Percentiles rank a stretch among this genome's conserved stretches.
Conservation (phyloP, 2,329 filamentous ascomycete species). For the Ceratocystis diversiconidia region DNA sequence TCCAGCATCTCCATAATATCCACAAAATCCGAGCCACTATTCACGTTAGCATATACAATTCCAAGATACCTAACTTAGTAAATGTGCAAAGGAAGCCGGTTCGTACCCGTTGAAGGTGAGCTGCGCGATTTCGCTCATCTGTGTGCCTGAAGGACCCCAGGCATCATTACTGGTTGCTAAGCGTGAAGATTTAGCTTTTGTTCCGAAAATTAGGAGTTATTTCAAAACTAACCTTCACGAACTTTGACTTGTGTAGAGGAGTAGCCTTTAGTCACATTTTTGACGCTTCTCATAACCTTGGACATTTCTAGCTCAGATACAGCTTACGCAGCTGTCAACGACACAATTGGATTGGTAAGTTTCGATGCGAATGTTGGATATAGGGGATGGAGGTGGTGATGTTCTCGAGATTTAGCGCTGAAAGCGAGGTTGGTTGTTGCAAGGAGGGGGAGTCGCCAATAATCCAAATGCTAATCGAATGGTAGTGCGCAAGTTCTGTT, state of each 20-base stretch:
- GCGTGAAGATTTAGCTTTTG: constrained; percentile 14
- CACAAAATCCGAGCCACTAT: constrained; percentile 88
- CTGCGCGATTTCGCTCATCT: constrained; percentile 97
- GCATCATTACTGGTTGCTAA: constrained; percentile 95
- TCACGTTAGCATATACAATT: background rate
- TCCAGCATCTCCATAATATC: constrained; percentile 99
- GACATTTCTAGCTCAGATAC: constrained; percentile 50
- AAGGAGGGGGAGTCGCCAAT: background rate
- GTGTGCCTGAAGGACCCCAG: constrained; percentile 93
- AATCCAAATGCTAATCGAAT: background rate
- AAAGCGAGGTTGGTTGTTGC: background rate
- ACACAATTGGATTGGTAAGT: background rate
- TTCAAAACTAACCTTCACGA: constrained; percentile 61
- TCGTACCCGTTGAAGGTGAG: constrained; percentile 94
- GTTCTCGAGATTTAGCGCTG: background rate
- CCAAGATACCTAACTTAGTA: background rate
- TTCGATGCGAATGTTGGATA: background rate
- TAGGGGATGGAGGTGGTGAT: background rate
- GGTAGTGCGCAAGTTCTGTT: background rate
- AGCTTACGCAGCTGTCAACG: constrained; percentile 15
- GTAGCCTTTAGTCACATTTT: constrained; percentile 99
- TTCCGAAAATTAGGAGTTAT: background rate
- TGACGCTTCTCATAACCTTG: constrained; percentile 91
- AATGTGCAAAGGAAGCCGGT: constrained; percentile 6
- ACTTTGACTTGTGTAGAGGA: constrained; percentile 95